Evolutionary conservation across 441 rosid species (phyloP), one percentile per base, ranked within the genome.

Genomic region (Aleurites moluccanus): DNA sequence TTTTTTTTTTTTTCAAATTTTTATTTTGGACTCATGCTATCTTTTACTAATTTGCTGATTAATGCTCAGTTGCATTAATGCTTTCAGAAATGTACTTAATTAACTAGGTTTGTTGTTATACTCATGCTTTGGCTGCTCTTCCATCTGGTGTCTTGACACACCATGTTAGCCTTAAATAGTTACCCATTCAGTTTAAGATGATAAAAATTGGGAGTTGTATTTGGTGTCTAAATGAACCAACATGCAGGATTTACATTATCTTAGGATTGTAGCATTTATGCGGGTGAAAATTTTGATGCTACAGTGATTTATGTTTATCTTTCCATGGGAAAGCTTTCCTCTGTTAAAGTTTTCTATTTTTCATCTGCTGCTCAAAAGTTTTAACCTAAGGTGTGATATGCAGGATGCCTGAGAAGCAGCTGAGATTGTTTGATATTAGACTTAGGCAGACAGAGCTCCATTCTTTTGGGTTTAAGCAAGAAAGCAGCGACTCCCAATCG

Each of bases 381-480:
- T 47, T 73, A 67, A 67, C 45, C 35, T 7, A 18, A 28, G 10
- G 40, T 78, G 42, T 52, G 75, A 45, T 75, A 25, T 80, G 78
- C 91, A 94, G 99, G 86, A 76, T 89, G 23, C 97, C 88, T 0
- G 93, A 85, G 81, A 92, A 81, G 67, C 98, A 94, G 88, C 90
- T 94, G 11, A 82, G 91, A 65, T 64, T 94, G 77, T 92, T 86
- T 75, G 98, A 94, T 78, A 86, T 87, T 44, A 88, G 99, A 79
- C 72, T 90, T 75, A 87, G 94, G 80, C 84, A 86, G 79, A 91
- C 93, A 4, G 96, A 90, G 78, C 82, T 94, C 63, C 99, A 94
- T 76, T 81, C 90, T 13, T 92, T 92, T 38, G 99, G 99, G 59
- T 92, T 96, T 90, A 94, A 89, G 83, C 99, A 94, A 85, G 96